phyloP scores from a whole-genome alignment of 768 basidiomycete species.

The Chlorophyllum brunneum region DNA sequence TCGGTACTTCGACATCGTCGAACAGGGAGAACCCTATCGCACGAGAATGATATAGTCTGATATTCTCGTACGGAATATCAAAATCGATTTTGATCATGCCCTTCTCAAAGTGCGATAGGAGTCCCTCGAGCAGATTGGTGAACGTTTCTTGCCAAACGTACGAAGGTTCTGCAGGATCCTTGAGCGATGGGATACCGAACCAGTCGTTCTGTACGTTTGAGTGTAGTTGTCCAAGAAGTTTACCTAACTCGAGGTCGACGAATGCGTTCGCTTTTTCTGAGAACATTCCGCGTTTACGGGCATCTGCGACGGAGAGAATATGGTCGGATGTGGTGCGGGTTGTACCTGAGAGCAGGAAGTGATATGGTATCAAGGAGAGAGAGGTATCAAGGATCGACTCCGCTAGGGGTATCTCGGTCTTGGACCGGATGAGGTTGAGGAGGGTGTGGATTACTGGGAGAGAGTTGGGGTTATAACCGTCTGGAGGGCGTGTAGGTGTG shows the following conservation, averaged over 20 bases:
- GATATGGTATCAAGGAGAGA: constrained; percentile 39
- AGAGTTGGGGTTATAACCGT: constrained; percentile 30
- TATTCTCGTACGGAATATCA: constrained; percentile 34
- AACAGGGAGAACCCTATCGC: constrained; percentile 76
- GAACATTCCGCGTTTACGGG: constrained; percentile 31
- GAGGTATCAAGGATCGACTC: constrained; percentile 46
- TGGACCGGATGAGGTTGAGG: constrained; percentile 35
- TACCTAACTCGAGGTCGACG: constrained; percentile 60
- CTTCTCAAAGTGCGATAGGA: constrained; percentile 42
- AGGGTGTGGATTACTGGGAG: constrained; percentile 36
- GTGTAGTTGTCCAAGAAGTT: constrained; percentile 61
- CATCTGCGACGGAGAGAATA: constrained; percentile 34
- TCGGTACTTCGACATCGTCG: constrained; percentile 72
- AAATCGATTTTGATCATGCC: constrained; percentile 18
- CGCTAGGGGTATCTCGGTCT: constrained; percentile 49
- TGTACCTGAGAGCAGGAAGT: constrained; percentile 49
- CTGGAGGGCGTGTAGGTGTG: constrained; percentile 2
- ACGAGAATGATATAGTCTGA: constrained; percentile 53
- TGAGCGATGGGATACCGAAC: constrained; percentile 51
- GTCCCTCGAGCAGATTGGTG: constrained; percentile 50
- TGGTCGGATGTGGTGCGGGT: constrained; percentile 31
- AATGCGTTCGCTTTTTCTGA: constrained; percentile 35
- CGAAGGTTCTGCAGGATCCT: constrained; percentile 29
- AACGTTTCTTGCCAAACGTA: constrained; percentile 81
- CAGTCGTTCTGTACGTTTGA: constrained; percentile 68